Conservation (phyloP, 805 yeast genomes). For the Ogataea zsoltii region DNA sequence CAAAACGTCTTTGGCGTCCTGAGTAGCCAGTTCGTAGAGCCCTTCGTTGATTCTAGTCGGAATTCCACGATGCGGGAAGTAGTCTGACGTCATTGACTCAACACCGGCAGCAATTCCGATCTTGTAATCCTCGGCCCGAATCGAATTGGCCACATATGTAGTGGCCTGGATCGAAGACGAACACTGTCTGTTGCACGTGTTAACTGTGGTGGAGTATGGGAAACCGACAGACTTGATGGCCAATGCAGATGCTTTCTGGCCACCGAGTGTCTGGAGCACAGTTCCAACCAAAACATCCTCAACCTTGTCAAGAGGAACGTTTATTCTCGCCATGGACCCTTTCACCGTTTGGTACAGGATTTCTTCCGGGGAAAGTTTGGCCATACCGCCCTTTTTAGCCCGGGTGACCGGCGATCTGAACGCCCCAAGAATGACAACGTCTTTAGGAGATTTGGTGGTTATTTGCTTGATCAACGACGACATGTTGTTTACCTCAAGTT, state of each 20-base stretch:
- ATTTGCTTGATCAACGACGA: conserved; percentile 17
- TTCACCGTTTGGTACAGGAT: conserved; percentile 33
- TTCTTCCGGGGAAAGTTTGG: conserved; percentile 39
- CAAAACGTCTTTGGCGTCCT: conserved; percentile 33
- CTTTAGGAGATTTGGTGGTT: conserved; percentile 29
- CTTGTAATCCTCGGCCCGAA: conserved; percentile 33
- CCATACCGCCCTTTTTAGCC: conserved; percentile 39
- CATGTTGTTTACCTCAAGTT: neutral
- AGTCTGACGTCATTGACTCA: conserved; percentile 44
- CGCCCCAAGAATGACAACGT: conserved; percentile 40
- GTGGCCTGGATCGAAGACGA: conserved; percentile 42
- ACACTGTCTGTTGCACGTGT: conserved; percentile 41
- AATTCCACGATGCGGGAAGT: conserved; percentile 41
- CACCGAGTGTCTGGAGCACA: conserved; percentile 39
- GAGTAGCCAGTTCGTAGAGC: conserved; percentile 29
- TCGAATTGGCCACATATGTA: conserved; percentile 34
- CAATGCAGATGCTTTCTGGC: conserved; percentile 39
- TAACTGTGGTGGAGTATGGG: conserved; percentile 37
- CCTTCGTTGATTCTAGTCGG: conserved; percentile 34
- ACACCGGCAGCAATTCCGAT: conserved; percentile 43
- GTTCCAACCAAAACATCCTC: conserved; percentile 41
- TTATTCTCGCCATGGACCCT: conserved; percentile 30
- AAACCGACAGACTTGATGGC: conserved; percentile 38
- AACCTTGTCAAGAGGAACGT: conserved; percentile 28
- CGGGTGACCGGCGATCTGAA: conserved; percentile 38